These are phyloP conservation scores for Hysterium pulicare DNA, from an alignment of 2,329 filamentous ascomycete species.

Conservation along the genomic window DNA sequence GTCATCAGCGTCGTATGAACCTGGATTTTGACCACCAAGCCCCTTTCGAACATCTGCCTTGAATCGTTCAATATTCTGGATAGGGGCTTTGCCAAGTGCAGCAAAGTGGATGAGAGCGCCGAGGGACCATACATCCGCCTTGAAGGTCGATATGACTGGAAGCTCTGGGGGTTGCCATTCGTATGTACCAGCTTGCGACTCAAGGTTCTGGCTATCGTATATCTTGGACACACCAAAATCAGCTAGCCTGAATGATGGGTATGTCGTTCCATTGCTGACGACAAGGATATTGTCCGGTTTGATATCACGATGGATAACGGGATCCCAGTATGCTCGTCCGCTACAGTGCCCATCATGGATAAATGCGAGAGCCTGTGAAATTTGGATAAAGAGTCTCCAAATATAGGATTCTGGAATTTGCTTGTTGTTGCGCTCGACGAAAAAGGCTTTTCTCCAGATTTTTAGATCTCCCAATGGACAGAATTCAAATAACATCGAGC, in stretches of 20 bases:
- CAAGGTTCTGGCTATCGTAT: conserved; percentile 4
- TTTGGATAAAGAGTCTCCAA: conserved; percentile 27
- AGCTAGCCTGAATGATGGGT: conserved; percentile 24
- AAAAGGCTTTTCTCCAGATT: conserved; percentile 15
- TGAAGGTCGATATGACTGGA: conserved; percentile 21
- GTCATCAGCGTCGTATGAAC: background rate
- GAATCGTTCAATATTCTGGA: conserved; percentile 7
- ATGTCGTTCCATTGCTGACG: conserved; percentile 16
- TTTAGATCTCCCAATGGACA: conserved; percentile 21
- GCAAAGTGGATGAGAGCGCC: conserved; percentile 30
- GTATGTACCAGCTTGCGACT: conserved; percentile 16
- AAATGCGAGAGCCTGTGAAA: conserved; percentile 25
- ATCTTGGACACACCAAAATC: conserved; percentile 20
- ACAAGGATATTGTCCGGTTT: conserved; percentile 30
- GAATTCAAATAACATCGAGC: conserved; percentile 18
- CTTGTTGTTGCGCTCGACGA: conserved; percentile 11
- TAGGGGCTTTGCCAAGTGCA: conserved; percentile 17
- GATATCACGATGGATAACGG: conserved; percentile 21
- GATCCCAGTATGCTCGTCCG: background rate
- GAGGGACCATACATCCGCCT: conserved; percentile 30
- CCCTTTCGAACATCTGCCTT: background rate
- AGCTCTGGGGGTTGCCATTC: conserved; percentile 30
- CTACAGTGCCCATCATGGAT: conserved; percentile 18
- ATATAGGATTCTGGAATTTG: conserved; percentile 24
- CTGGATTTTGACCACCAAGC: conserved; percentile 1